phyloP scores from a whole-genome alignment of 2,329 filamentous ascomycete genomes.

The Hymenoscyphus linearis region DNA sequence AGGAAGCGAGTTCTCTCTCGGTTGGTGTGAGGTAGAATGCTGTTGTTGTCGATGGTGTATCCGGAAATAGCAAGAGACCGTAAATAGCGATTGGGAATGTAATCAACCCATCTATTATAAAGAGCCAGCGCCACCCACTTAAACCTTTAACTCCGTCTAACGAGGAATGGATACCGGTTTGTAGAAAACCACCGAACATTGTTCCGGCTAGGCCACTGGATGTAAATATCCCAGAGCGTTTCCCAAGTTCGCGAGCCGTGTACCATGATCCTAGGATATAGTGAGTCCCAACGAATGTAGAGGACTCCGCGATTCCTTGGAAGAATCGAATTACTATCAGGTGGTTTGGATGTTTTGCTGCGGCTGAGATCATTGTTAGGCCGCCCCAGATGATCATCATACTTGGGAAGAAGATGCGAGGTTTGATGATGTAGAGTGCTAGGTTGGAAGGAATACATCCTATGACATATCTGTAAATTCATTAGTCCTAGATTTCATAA shows the following conservation, averaged over 20 bases:
- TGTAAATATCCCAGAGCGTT: slow-evolving; percentile 56
- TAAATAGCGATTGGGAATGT: slow-evolving; percentile 52
- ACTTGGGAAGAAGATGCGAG: slow-evolving; percentile 57
- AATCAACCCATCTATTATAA: slow-evolving; percentile 49
- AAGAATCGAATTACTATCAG: slow-evolving; percentile 58
- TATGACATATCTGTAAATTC: slow-evolving; percentile 37
- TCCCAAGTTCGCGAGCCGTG: slow-evolving; percentile 54
- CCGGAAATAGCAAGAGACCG: slow-evolving; percentile 43
- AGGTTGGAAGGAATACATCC: slow-evolving; percentile 59
- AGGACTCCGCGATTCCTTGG: slow-evolving; percentile 50
- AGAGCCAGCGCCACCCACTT: slow-evolving; percentile 48
- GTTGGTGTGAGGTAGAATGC: slow-evolving; percentile 38
- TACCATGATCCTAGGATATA: slow-evolving; percentile 60
- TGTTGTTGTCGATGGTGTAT: slow-evolving; percentile 38
- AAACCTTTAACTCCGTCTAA: slow-evolving; percentile 40
- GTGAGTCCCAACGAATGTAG: slow-evolving; percentile 52
- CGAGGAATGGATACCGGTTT: slow-evolving; percentile 36
- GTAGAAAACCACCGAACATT: slow-evolving; percentile 58
- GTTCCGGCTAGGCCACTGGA: slow-evolving; percentile 54
- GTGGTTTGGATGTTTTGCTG: slow-evolving; percentile 43
- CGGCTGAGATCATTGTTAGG: slow-evolving; percentile 57
- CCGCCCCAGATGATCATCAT: slow-evolving; percentile 61
- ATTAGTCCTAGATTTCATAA: neutral
- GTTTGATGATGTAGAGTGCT: slow-evolving; percentile 57
- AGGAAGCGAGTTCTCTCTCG: slow-evolving; percentile 39